Base-by-base conservation (phyloP, 2,329 filamentous ascomycete species). In the Trichophaea hybrida region DNA sequence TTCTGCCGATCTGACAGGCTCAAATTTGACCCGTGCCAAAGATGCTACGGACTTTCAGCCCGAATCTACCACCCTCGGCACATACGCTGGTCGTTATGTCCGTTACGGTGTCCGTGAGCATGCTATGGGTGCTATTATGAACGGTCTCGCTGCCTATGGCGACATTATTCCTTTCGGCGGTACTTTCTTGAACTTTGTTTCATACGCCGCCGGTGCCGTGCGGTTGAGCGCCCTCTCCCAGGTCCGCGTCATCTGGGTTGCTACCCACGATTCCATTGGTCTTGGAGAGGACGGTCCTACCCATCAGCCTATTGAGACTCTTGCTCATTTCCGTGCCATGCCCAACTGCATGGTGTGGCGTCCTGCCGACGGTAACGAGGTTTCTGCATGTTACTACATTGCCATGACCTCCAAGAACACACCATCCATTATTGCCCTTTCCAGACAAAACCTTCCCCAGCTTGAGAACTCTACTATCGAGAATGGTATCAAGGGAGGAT, bases 281-380 rank as follows among this genome's bases (percentile, higher is more conserved):
- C 88, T 97, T 68, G 93, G 93, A 76, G 93, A 98, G 78, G 93
- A 98, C 72, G 93, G 93, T 65, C 91, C 93, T 69, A 98, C 93
- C 60, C 93, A 98, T 78, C 93, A 98, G 81, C 93, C 93, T 74
- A 95, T 98, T 69, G 93, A 98, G 83, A 95, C 89, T 49, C 83
- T 97, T 65, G 86, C 90, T 62, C 93, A 97, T 78, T 97, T 97
- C 88, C 91, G 93, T 74, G 93, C 93, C 67, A 82, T 97, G 69
- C 93, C 93, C 72, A 98, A 98, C 85, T 87, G 86, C 80, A 95
- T 97, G 88, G 91, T 97, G 70, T 97, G 93, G 93, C 90, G 93
- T 48, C 60, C 65, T 15, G 60, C 59, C 31, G 58, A 68, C 55
- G 57, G 56, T 17, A 97, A 97, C 79, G 93, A 98, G 86, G 93